Percentiles rank a stretch among this genome's conserved stretches.
phyloP scores from a whole-genome alignment of 352 stramenopile genomes.

The Ophiocytium majus region DNA sequence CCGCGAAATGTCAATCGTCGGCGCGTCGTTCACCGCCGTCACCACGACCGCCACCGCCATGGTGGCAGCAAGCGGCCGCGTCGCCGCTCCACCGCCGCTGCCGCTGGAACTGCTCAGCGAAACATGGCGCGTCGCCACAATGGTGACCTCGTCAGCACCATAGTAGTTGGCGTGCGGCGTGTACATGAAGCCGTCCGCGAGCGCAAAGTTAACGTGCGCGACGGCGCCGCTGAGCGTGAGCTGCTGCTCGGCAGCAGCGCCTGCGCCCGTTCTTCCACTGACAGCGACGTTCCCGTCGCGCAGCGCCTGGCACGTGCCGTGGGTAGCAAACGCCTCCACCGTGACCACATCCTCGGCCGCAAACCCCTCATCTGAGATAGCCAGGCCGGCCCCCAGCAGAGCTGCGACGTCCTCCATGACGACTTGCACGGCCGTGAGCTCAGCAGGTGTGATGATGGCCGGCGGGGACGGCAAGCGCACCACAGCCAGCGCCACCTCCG shows the following conservation, averaged over 20 bases:
- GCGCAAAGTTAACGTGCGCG: slow-evolving; percentile 24
- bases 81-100: not conserved
- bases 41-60: slow-evolving; percentile 5
- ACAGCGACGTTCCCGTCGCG: not conserved
- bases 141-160: slow-evolving; percentile 29
- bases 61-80: not conserved
- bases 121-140: not conserved
- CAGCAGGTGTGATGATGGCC: not conserved
- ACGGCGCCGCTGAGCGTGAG: slow-evolving; percentile 34
- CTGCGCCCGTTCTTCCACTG: not conserved
- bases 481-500: not conserved
- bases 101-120: not conserved
- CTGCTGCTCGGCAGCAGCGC: not conserved
- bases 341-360: not conserved
- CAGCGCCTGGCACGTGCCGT: not conserved
- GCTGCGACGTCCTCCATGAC: not conserved
- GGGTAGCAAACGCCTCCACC: not conserved
- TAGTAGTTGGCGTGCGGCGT: slow-evolving; percentile 39
- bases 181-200: slow-evolving; percentile 17
- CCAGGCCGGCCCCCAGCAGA: not conserved
- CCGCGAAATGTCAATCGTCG: slow-evolving; percentile 17
- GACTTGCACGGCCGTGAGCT: not conserved
- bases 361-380: not conserved
- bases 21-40: slow-evolving; percentile 36
- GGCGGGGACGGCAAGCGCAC: not conserved